These are phyloP conservation scores for Pelargonium myrrhifolium DNA, from an alignment of 441 rosid genomes.

Conservation along the genomic window DNA sequence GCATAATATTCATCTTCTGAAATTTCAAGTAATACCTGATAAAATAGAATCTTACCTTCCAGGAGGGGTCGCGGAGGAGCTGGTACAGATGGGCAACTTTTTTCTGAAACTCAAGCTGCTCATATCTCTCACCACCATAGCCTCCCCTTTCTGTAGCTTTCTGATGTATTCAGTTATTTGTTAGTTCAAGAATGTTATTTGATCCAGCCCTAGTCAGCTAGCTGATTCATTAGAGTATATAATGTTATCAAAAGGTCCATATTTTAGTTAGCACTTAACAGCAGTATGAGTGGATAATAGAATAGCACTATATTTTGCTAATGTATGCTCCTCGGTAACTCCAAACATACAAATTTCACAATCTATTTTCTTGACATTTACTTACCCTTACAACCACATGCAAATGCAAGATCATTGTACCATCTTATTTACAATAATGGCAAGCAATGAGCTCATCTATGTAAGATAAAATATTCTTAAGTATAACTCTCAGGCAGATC, in stretches of 20 bases:
- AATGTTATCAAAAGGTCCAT: neutral
- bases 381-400: neutral
- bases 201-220: neutral
- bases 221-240: neutral
- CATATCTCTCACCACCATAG: constrained; percentile 91
- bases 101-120: constrained; percentile 70
- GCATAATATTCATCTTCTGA: neutral
- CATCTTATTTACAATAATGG: neutral
- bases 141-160: constrained; percentile 96
- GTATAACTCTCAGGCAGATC: neutral
- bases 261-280: too few relatives aligned
- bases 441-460: neutral
- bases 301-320: neutral
- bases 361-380: neutral
- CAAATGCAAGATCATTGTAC: neutral
- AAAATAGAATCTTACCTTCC: constrained; percentile 48
- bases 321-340: neutral
- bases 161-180: constrained; percentile 23
- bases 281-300: too few relatives aligned
- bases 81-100: constrained; percentile 59
- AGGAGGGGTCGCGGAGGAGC: constrained; percentile 58
- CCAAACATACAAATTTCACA: neutral
- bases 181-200: neutral
- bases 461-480: neutral
- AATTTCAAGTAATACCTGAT: neutral